These are phyloP conservation scores for Pseudozyma sp. DNA, from an alignment of 1,284 basidiomycete species.

Conservation along the genomic window DNA sequence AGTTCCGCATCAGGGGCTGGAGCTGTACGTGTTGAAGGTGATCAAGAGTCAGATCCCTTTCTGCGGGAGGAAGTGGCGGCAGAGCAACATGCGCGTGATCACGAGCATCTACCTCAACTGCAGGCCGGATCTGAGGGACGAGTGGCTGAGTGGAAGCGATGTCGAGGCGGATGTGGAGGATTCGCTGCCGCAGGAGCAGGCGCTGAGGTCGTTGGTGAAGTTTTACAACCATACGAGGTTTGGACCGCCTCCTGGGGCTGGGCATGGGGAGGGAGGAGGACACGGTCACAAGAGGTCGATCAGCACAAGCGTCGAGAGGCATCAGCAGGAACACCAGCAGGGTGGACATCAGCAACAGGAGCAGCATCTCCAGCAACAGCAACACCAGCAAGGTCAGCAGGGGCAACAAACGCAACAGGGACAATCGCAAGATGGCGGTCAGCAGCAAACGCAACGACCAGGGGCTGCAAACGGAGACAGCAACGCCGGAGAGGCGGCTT, in stretches of 20 bases:
- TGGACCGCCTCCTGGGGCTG: slow-evolving; percentile 30
- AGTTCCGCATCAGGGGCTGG: slow-evolving; percentile 92
- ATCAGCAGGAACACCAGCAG: slow-evolving; percentile 15
- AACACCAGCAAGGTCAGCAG: slow-evolving; percentile 24
- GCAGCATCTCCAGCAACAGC: slow-evolving; percentile 11
- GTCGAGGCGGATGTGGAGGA: slow-evolving; percentile 86
- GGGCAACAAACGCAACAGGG: slow-evolving; percentile 14
- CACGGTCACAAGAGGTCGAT: slow-evolving; percentile 54
- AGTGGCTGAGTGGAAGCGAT: slow-evolving; percentile 95
- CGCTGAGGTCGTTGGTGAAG: slow-evolving; percentile 91
- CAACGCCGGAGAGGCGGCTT: slow-evolving; percentile 10
- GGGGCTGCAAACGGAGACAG: slow-evolving; percentile 1
- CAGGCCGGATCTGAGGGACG: slow-evolving; percentile 93
- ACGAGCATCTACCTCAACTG: slow-evolving; percentile 98
- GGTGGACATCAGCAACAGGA: slow-evolving; percentile 5
- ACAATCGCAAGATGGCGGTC: slow-evolving; percentile 9
- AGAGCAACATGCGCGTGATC: slow-evolving; percentile 99
- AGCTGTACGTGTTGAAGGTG: slow-evolving; percentile 94
- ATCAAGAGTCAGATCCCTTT: slow-evolving; percentile 99
- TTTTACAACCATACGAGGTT: slow-evolving; percentile 75
- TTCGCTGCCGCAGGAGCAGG: slow-evolving; percentile 87
- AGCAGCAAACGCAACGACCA: slow-evolving; percentile 17
- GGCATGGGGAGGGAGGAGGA: slow-evolving; percentile 42
- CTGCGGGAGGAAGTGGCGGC: slow-evolving; percentile 97
- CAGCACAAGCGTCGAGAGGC: slow-evolving; percentile 39